Conservation (phyloP, 306 rosid species). For the Pterocarpus santalinus region DNA sequence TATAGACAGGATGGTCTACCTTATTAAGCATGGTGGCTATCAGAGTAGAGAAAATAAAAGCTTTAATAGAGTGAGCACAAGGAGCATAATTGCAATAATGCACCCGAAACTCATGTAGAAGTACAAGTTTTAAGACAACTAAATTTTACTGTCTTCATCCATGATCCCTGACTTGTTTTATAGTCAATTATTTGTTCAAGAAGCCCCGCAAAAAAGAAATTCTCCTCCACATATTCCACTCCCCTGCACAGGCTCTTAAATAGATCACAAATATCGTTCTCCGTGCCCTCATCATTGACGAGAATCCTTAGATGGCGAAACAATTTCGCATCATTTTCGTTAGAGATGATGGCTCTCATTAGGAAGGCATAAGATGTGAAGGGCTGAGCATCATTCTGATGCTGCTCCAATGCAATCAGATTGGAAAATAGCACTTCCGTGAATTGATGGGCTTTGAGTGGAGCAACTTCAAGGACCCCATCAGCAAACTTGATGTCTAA, state of each 20-base stretch:
- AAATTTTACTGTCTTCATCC: conserved; percentile 30
- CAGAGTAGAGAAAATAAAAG: conserved; percentile 45
- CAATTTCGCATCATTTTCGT: conserved; percentile 50
- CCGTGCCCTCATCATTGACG: neutral
- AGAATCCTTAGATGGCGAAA: conserved; percentile 49
- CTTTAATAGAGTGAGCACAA: conserved; percentile 47
- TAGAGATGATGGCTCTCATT: conserved; percentile 46
- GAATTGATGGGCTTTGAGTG: conserved; percentile 33
- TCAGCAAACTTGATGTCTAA: conserved; percentile 56
- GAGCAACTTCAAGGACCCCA: conserved; percentile 62
- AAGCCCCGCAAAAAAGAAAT: conserved; percentile 53
- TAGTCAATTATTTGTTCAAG: conserved; percentile 41
- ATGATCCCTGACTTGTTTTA: conserved; percentile 18
- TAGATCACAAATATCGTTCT: conserved; percentile 34
- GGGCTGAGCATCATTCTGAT: conserved; percentile 46
- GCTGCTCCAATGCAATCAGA: conserved; percentile 63
- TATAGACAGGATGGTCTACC: neutral
- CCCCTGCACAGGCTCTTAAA: conserved; percentile 44
- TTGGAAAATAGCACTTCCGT: conserved; percentile 55
- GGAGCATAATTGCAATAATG: conserved; percentile 39
- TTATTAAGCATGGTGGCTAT: conserved; percentile 34
- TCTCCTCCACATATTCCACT: conserved; percentile 20
- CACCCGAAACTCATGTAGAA: conserved; percentile 2
- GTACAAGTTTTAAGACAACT: neutral
- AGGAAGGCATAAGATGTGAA: conserved; percentile 61